Base-by-base conservation (phyloP, 345 rosid genomes). In the Nasturtium officinale region DNA sequence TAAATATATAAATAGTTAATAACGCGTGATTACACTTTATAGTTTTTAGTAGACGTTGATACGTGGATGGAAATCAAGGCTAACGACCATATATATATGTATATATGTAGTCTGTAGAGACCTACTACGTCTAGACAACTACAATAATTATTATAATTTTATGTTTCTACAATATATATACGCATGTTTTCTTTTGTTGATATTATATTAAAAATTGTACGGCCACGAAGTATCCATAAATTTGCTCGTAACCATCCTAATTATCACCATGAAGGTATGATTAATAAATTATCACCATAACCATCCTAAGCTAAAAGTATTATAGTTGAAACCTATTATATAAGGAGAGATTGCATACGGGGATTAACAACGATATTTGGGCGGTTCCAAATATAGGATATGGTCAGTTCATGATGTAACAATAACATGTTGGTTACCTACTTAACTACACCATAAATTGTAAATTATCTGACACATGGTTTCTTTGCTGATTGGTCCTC, bases 361-460 rank as follows among this genome's bases (percentile, higher is more conserved):
- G 2, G 32, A 47, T 25, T 47, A 57, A 15, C 47, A 18, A 55
- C 2, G 23, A 47, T 26, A 26, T 33, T 46, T 66, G 78, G 78
- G 72, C 72, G 72, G 78, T 74, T 74, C 72, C 67, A 48, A 74
- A 74, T 57, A 73, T 37, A 16, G 32, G 52, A 57, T 65, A 35
- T 56, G 51, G 77, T 47, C 65, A 2, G 50, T 65, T 56, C 7
- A 17, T 74, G 72, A 65, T 58, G 65, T 56, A 74, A 57, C 53
- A 18, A 48, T 3, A 28, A 30, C 10, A 66, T 57, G 13, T 30
- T 74, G 78, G 53, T 66, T 42, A 66, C 78, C 72, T 74, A 63
- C 55, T 16, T 63, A 45, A 37, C 9, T n/a, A 28, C n/a, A 42
- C 33, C 50, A 62, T 63, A 46, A 48, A 26, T 5, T 23, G 35